A percentile compares a stretch with the other conserved stretches of the same genome.
Conservation (phyloP, 2,329 filamentous ascomycete species). For the Aspergillus bombycis region DNA sequence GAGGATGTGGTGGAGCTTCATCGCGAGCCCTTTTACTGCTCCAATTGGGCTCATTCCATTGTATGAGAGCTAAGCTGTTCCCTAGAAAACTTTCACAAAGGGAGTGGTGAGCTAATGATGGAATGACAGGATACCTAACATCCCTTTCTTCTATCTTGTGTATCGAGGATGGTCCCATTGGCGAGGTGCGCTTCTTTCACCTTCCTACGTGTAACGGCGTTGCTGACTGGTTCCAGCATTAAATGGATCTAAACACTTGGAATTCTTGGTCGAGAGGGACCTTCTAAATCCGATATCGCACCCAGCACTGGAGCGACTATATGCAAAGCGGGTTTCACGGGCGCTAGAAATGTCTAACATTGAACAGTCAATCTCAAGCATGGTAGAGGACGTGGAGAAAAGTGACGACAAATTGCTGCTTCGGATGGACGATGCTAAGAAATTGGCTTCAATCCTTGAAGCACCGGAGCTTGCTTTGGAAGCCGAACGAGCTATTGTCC, state of each 20-base stretch:
- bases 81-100: background rate
- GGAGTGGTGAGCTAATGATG: background rate
- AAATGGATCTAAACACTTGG: constrained; percentile 79
- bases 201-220: constrained; percentile 15
- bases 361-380: constrained; percentile 34
- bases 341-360: constrained; percentile 31
- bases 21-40: constrained; percentile 79
- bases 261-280: constrained; percentile 76
- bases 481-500: constrained; percentile 74
- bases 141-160: constrained; percentile 94
- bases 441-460: constrained; percentile 64
- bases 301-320: constrained; percentile 72
- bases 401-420: constrained; percentile 52
- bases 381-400: constrained; percentile 39
- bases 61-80: constrained; percentile 55
- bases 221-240: constrained; percentile 57
- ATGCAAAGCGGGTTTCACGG: constrained; percentile 53
- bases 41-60: constrained; percentile 84
- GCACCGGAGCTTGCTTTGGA: constrained; percentile 73
- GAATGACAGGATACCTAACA: constrained; percentile 73
- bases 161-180: constrained; percentile 92
- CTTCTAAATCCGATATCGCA: constrained; percentile 70
- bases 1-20: constrained; percentile 77
- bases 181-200: constrained; percentile 55
- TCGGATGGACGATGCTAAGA: constrained; percentile 54